These are phyloP conservation scores for Podaxis sp. DNA, from an alignment of 768 basidiomycete genomes.

Conservation along the genomic window DNA sequence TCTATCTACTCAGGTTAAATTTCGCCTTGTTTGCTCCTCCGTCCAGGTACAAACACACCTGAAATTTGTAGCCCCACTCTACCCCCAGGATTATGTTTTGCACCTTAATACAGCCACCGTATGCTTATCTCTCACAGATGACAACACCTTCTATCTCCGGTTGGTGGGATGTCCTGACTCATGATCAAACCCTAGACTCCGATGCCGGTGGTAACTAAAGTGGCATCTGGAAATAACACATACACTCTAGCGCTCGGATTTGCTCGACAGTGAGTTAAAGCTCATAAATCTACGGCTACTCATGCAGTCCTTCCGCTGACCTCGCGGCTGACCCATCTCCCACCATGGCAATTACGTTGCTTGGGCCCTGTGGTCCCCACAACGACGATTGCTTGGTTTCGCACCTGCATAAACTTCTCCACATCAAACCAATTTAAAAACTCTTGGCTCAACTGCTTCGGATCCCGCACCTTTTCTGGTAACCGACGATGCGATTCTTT, in stretches of 20 bases:
- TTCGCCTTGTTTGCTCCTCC: constrained; percentile 5
- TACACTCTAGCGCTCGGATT: not conserved
- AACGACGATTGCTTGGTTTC: too few species aligned
- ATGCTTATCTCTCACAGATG: constrained; percentile 5
- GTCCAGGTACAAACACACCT: constrained; percentile 4
- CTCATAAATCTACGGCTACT: not conserved
- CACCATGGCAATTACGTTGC: too few species aligned
- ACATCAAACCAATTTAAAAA: too few species aligned
- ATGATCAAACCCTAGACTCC: not conserved
- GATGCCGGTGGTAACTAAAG: not conserved
- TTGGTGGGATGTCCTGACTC: not conserved
- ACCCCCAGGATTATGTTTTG: not conserved
- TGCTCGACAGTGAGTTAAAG: not conserved
- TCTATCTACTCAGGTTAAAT: constrained; percentile 6
- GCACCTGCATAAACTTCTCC: too few species aligned
- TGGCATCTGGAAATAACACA: not conserved
- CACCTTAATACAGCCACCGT: not conserved
- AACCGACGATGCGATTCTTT: too few species aligned
- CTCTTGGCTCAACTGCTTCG: too few species aligned
- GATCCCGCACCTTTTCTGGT: too few species aligned
- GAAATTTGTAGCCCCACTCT: constrained; percentile 1
- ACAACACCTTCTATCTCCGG: constrained; percentile 1
- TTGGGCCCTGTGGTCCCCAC: too few species aligned
- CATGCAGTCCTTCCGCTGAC: too few species aligned
- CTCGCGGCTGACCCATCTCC: too few species aligned